These are phyloP conservation scores for Heterobasidion occidentale DNA, from an alignment of 1,284 basidiomycete genomes.

Conservation along the genomic window DNA sequence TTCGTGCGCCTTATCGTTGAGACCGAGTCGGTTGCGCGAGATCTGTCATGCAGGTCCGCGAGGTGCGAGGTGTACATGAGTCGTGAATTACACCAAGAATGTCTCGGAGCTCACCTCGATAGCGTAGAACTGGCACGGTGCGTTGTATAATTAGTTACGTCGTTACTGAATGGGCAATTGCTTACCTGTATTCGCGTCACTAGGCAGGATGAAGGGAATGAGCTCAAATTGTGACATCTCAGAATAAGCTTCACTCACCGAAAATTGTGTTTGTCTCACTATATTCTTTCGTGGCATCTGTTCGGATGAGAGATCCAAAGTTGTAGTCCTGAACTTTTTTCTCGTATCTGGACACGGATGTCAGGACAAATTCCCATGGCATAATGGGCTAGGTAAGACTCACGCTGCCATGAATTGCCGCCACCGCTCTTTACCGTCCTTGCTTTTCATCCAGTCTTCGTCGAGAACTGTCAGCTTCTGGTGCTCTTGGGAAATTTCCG, in stretches of 20 bases:
- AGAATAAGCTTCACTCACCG: conserved; percentile 39
- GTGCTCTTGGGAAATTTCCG: conserved; percentile 67
- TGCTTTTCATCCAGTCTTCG: conserved; percentile 94
- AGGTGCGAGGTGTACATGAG: neutral
- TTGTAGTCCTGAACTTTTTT: conserved; percentile 90
- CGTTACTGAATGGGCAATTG: neutral
- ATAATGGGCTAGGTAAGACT: conserved; percentile 22
- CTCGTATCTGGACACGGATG: conserved; percentile 54
- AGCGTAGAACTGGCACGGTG: conserved; percentile 71
- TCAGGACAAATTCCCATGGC: neutral
- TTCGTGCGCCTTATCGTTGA: conserved; percentile 88
- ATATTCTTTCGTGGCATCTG: conserved; percentile 78
- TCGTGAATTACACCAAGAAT: neutral
- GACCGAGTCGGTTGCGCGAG: conserved; percentile 83
- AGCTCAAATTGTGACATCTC: neutral
- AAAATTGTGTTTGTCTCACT: conserved; percentile 93
- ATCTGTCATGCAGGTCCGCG: conserved; percentile 43
- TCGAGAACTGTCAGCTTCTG: conserved; percentile 70
- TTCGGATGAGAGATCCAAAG: conserved; percentile 93
- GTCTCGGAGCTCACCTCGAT: conserved; percentile 55
- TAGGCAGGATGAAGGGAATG: conserved; percentile 16
- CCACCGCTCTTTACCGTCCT: conserved; percentile 90
- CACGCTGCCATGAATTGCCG: conserved; percentile 83
- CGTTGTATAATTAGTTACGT: neutral
- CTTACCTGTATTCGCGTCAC: conserved; percentile 72